Conservation (phyloP, 2,329 filamentous ascomycete species). For the Tolypocladium endophyticum region DNA sequence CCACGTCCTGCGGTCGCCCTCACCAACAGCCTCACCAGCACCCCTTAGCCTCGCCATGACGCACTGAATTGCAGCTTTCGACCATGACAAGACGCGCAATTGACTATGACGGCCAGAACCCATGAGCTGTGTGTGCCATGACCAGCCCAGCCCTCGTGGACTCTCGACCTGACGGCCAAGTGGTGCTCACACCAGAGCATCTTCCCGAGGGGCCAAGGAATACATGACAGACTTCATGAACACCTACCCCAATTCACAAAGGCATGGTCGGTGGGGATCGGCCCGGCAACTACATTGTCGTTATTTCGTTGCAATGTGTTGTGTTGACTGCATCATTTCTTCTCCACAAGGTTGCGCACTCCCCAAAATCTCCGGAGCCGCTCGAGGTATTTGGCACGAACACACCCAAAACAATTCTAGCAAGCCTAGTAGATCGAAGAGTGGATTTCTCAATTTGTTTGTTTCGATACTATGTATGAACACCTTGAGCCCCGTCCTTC, state of each 20-base stretch:
- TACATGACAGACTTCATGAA: neutral
- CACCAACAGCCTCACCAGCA: neutral
- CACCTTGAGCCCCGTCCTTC: neutral
- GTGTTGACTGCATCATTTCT: no score
- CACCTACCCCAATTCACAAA: neutral
- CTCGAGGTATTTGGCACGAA: neutral
- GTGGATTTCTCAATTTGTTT: neutral
- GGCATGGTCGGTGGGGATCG: no score
- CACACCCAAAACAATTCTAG: neutral
- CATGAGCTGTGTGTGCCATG: neutral
- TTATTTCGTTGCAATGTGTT: no score
- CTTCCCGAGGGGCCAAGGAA: neutral
- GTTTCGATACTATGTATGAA: neutral
- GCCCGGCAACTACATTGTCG: no score
- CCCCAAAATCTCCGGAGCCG: neutral
- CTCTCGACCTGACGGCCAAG: neutral
- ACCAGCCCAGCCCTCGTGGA: neutral
- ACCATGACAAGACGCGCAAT: neutral
- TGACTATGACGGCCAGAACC: neutral
- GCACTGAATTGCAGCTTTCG: neutral
- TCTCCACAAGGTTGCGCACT: neutral
- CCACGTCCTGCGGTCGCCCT: neutral
- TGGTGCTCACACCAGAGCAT: neutral
- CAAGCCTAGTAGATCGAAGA: neutral
- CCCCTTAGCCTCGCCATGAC: neutral